Base-by-base conservation (phyloP, 805 yeast genomes). In the Lachancea lanzarotensis region DNA sequence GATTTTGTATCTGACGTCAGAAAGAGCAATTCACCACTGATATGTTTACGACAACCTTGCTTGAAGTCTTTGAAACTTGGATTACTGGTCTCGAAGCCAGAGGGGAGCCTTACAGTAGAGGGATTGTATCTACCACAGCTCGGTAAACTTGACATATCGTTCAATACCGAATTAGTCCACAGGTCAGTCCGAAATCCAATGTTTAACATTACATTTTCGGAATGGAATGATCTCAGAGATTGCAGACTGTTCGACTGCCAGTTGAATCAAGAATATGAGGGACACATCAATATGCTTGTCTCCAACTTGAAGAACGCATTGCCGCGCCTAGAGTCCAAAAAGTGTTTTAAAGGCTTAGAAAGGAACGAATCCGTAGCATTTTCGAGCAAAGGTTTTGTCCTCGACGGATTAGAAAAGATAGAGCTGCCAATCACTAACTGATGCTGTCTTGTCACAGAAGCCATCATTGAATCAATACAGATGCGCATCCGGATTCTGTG, bases 91-190 rank as follows among this genome's bases (percentile, higher is more conserved):
- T 45, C 39, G 16, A 43, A 49, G 20, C 42, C 42, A 19, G 36
- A 40, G 15, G 38, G 54, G 18, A 42, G 47, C 16, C 38, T 49
- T 15, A 36, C 43, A n/a, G 46, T 57, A 20, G 57, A 54, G 25
- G 63, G 62, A 1, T 44, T 57, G 7, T 57, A 56, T 22, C 30
- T 60, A 33, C 51, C 53, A 12, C 51, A 47, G 36, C 48, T 59
- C 27, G 41, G 46, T 13, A 38, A 43, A 39, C 30, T 40, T 42
- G 26, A 43, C 27, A 1, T 42, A 49, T 17, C 45, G 37, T 42
- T 34, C 33, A 40, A 48, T 3, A 37, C 42, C 18, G 41, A 43
- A 8, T 38, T 38, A 38, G 19, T 41, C 2, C 39, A 20, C 22
- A 26, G 26, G 35, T 16, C 38, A 40, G 16, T 46, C 45, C 22